Percentiles rank a stretch among this genome's conserved stretches.
phyloP scores from a whole-genome alignment of 1,139 yeast genomes.

The Taiozyma sp. region DNA sequence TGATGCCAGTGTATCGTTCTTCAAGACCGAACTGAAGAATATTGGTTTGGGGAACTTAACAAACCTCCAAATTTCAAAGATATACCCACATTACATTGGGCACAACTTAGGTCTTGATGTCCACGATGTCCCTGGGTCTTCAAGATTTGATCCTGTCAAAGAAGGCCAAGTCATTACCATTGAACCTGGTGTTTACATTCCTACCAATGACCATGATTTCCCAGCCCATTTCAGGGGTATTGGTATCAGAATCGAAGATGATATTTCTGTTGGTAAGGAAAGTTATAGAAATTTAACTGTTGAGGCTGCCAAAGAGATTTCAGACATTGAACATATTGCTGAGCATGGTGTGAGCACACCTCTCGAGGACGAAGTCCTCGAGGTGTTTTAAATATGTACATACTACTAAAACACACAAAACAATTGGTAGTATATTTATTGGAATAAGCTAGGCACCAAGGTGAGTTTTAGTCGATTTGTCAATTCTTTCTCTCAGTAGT shows the following conservation, averaged over 20 bases:
- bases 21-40: constrained; percentile 63
- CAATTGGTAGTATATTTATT: background rate
- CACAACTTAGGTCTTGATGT: constrained; percentile 93
- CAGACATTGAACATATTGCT: constrained; percentile 68
- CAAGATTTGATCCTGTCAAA: constrained; percentile 45
- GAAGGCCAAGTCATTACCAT: constrained; percentile 81
- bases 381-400: constrained; percentile 25
- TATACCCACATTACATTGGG: constrained; percentile 95
- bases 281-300: constrained; percentile 62
- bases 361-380: constrained; percentile 46
- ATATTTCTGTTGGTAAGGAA: constrained; percentile 68
- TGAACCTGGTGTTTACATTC: constrained; percentile 94
- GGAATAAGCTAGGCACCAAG: background rate
- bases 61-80: constrained; percentile 46
- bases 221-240: constrained; percentile 83
- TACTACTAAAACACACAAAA: background rate
- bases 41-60: constrained; percentile 55
- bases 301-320: constrained; percentile 82
- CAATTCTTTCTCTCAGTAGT: constrained; percentile 5
- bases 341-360: constrained; percentile 53
- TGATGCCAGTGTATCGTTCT: constrained; percentile 52
- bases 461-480: background rate
- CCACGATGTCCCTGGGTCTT: constrained; percentile 71
- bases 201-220: constrained; percentile 52
- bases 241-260: constrained; percentile 95